phyloP scores from a whole-genome alignment of 176 grass and related monocot species.

The Dendrocalamus sinicus region DNA sequence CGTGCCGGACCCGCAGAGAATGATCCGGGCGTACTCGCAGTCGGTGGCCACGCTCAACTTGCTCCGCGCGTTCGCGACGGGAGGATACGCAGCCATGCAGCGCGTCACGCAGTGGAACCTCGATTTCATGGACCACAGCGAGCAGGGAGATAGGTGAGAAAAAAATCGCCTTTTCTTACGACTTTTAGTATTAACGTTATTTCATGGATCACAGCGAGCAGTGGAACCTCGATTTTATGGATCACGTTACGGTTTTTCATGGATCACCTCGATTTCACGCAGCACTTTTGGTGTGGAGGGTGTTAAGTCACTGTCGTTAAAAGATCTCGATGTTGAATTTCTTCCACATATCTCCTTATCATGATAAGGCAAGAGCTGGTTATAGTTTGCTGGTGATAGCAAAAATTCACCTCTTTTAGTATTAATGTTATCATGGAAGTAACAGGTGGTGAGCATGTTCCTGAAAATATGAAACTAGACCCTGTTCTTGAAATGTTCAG shows the following conservation, averaged over 20 bases:
- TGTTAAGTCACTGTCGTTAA: constrained; percentile 29
- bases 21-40: constrained; percentile 86
- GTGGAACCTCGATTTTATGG: no score
- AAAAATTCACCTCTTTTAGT: constrained; percentile 22
- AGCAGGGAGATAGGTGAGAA: constrained; percentile 85
- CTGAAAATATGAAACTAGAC: constrained; percentile 16
- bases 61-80: constrained; percentile 85
- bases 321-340: constrained; percentile 10
- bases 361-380: constrained; percentile 28
- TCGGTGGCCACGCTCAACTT: constrained; percentile 89
- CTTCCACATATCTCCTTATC: constrained; percentile 32
- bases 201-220: no score
- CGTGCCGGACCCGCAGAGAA: constrained; percentile 77
- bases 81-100: constrained; percentile 95
- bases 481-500: not conserved
- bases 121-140: constrained; percentile 91
- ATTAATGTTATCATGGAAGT: not conserved
- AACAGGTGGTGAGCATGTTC: constrained; percentile 19
- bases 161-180: not conserved
- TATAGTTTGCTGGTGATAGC: constrained; percentile 18
- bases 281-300: not conserved
- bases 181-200: not conserved
- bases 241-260: no score
- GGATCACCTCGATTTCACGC: not conserved
- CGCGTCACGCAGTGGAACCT: constrained; percentile 92